These are phyloP conservation scores for Pseudocercospora vitis DNA, from an alignment of 2,329 filamentous ascomycete species.

Conservation along the genomic window DNA sequence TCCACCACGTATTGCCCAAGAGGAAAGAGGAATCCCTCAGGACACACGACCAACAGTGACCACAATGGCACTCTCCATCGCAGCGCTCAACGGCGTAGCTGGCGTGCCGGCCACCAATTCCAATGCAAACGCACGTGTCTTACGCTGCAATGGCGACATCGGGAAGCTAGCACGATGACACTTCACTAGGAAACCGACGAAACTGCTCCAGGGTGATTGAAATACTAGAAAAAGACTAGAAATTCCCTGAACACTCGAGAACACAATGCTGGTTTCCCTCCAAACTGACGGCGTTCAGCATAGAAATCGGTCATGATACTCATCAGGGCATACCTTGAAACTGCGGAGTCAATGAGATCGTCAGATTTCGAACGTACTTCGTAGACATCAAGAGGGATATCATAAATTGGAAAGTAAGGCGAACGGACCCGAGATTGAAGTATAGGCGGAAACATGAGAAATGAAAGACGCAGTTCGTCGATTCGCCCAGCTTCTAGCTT, in stretches of 20 bases:
- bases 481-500: not conserved
- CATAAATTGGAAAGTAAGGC: constrained; percentile 20
- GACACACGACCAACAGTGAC: not conserved
- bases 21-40: too few species aligned
- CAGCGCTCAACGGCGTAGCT: not conserved
- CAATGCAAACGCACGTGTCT: constrained; percentile 8
- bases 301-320: constrained; percentile 24
- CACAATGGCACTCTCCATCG: constrained; percentile 3
- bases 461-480: not conserved
- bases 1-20: too few species aligned
- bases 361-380: constrained; percentile 24
- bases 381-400: constrained; percentile 24
- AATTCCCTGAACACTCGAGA: too few species aligned
- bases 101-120: constrained; percentile 8
- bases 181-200: constrained; percentile 25
- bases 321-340: constrained; percentile 23
- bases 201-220: constrained; percentile 27
- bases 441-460: constrained; percentile 21
- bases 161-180: constrained; percentile 29
- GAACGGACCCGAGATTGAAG: constrained; percentile 27
- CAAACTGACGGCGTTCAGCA: not conserved
- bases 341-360: constrained; percentile 24
- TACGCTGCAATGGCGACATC: constrained; percentile 7
- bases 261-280: constrained; percentile 37
- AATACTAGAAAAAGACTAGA: too few species aligned